Percentiles rank a stretch among this genome's conserved stretches.
Conservation (phyloP, 2,329 filamentous ascomycete species). For the Trichocomaceae sp. region DNA sequence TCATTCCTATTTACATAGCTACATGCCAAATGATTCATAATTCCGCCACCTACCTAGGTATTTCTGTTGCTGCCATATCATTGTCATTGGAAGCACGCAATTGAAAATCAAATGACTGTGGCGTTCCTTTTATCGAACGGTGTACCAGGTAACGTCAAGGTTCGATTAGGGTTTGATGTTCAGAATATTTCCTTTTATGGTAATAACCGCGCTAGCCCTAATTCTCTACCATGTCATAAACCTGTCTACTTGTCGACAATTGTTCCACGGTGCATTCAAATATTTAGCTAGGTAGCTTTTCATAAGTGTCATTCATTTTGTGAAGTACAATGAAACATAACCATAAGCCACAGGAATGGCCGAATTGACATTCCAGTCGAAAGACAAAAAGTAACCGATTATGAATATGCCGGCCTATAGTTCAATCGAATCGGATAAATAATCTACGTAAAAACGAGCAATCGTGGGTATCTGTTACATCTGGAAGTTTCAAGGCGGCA, state of each 20-base stretch:
- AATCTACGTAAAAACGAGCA: too few relatives aligned
- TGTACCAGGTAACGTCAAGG: not conserved
- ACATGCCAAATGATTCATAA: not conserved
- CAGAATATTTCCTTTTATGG: not conserved
- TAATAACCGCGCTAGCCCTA: not conserved
- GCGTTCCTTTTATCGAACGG: too few relatives aligned
- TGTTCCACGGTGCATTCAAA: too few relatives aligned
- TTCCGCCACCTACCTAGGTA: not conserved
- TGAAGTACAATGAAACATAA: not conserved
- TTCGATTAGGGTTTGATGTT: not conserved
- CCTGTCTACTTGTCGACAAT: too few relatives aligned
- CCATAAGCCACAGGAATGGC: not conserved
- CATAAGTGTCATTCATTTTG: not conserved
- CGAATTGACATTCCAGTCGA: not conserved
- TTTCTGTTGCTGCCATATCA: not conserved
- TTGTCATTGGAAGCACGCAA: too few relatives aligned
- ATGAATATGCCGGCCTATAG: too few relatives aligned
- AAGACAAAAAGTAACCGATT: not conserved
- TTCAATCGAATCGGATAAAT: too few relatives aligned
- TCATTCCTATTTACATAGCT: not conserved
- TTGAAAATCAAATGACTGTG: too few relatives aligned
- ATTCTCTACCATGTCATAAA: not conserved
- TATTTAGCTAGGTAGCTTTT: too few relatives aligned
- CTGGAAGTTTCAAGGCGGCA: too few relatives aligned
- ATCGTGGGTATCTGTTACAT: too few relatives aligned